These are phyloP conservation scores for Pichia occidentalis DNA, from an alignment of 805 yeast genomes.

Conservation along the genomic window DNA sequence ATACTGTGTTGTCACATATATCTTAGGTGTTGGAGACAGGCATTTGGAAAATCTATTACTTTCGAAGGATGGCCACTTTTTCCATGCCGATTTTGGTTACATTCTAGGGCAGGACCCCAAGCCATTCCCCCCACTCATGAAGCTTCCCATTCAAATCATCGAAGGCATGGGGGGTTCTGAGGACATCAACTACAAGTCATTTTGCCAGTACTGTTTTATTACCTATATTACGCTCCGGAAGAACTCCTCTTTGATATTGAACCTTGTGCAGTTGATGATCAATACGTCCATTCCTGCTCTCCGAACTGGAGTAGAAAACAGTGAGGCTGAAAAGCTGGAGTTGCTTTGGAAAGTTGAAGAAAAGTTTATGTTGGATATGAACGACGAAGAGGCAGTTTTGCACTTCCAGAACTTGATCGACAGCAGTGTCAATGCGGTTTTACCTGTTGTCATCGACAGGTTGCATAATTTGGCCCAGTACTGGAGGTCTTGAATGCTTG, in stretches of 20 bases:
- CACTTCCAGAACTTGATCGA: slow-evolving; percentile 93
- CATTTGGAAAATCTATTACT: slow-evolving; percentile 84
- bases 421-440: slow-evolving; percentile 86
- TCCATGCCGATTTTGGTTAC: slow-evolving; percentile 98
- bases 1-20: slow-evolving; percentile 90
- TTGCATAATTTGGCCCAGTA: slow-evolving; percentile 94
- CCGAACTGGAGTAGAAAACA: slow-evolving; percentile 33
- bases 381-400: slow-evolving; percentile 91
- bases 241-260: slow-evolving; percentile 82
- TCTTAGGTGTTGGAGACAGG: slow-evolving; percentile 95
- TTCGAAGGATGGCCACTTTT: slow-evolving; percentile 77
- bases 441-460: slow-evolving; percentile 93
- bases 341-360: slow-evolving; percentile 90
- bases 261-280: slow-evolving; percentile 88
- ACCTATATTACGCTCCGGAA: slow-evolving; percentile 86
- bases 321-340: slow-evolving; percentile 66
- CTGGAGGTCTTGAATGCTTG: slow-evolving; percentile 83
- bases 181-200: slow-evolving; percentile 78
- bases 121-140: slow-evolving; percentile 98
- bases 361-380: slow-evolving; percentile 86
- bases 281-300: slow-evolving; percentile 91
- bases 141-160: slow-evolving; percentile 89
- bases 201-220: slow-evolving; percentile 89
- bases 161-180: slow-evolving; percentile 97
- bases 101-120: slow-evolving; percentile 96